Evolutionary conservation across 2,329 filamentous ascomycete genomes (phyloP).

Genomic region (Pseudogymnoascus sp.): DNA sequence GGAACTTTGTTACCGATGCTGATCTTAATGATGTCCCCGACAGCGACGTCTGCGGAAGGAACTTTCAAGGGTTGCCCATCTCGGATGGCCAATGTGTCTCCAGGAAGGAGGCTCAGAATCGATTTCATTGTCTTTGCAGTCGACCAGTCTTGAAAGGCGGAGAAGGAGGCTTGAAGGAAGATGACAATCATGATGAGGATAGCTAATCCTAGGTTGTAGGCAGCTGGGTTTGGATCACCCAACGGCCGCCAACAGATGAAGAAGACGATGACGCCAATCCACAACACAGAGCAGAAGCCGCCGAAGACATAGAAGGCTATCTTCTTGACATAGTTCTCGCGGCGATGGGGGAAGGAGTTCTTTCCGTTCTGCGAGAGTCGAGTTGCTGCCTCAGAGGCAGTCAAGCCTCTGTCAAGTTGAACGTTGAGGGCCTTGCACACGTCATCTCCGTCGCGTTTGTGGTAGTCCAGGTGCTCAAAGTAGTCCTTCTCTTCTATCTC

Average conservation of each 20-base stretch:
- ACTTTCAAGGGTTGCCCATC: constrained; percentile 36
- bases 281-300: constrained; percentile 41
- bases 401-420: constrained; percentile 30
- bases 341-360: constrained; percentile 36
- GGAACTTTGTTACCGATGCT: constrained; percentile 88
- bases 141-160: constrained; percentile 42
- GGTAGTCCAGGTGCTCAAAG: constrained; percentile 35
- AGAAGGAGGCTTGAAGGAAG: constrained; percentile 39
- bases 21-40: constrained; percentile 83
- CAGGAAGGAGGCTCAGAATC: constrained; percentile 39
- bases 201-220: constrained; percentile 38
- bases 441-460: constrained; percentile 30
- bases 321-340: constrained; percentile 38
- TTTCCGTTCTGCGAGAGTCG: constrained; percentile 35
- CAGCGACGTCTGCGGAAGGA: constrained; percentile 51
- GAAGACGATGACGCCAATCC: constrained; percentile 41
- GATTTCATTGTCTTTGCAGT: constrained; percentile 40
- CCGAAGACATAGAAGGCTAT: constrained; percentile 38
- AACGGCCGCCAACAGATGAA: constrained; percentile 42
- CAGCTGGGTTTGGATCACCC: constrained; percentile 34
- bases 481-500: constrained; percentile 36
- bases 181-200: constrained; percentile 42
- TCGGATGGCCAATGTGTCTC: constrained; percentile 37
- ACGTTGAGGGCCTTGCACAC: constrained; percentile 37
- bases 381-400: constrained; percentile 27